Base-by-base conservation (phyloP, 345 rosid genomes). In the Syzygium oleosum region DNA sequence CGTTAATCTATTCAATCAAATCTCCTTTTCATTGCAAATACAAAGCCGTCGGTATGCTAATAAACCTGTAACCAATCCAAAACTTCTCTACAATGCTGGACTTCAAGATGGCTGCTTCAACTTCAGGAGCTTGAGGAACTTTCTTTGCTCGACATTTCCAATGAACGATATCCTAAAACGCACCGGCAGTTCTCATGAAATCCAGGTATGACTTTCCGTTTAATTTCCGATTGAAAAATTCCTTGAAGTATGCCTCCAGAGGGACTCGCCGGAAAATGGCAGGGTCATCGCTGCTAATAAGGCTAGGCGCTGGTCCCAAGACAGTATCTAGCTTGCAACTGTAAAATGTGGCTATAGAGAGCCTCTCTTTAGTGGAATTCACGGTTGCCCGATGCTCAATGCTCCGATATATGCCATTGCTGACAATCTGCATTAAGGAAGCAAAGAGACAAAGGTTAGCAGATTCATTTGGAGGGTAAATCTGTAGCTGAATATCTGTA, bases 311-410 rank as follows among this genome's bases (percentile, higher is more conserved):
- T 1, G 88, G 88, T 41, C 88, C 88, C 84, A 87, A 54, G 53
- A 52, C 77, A 25, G 79, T 51, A 52, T 83, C 34, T 27, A 87
- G 85, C 65, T 29, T 80, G 85, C 85, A 80, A 61, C 85, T 80
- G 84, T 80, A 80, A 84, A 87, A 87, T 55, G 88, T 87, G 85
- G 88, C 88, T 8, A 87, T 17, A 51, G 88, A 87, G 85, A 87
- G 88, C 85, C 88, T 87, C 88, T 78, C 85, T 38, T 21, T 87
- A 8, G 78, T 87, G 52, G 88, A 87, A 84, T 87, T 87, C 78
- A 87, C 88, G 2, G 85, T 87, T 2, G 88, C 88, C 88, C 88
- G 84, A 49, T 87, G 88, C 52, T 87, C 88, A 55, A 87, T 87
- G 88, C 85, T 87, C 53, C 51, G 85, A 59, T 87, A 87, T 7